These are phyloP conservation scores for Sutorius eximius DNA, from an alignment of 1,284 basidiomycete species.

Conservation along the genomic window DNA sequence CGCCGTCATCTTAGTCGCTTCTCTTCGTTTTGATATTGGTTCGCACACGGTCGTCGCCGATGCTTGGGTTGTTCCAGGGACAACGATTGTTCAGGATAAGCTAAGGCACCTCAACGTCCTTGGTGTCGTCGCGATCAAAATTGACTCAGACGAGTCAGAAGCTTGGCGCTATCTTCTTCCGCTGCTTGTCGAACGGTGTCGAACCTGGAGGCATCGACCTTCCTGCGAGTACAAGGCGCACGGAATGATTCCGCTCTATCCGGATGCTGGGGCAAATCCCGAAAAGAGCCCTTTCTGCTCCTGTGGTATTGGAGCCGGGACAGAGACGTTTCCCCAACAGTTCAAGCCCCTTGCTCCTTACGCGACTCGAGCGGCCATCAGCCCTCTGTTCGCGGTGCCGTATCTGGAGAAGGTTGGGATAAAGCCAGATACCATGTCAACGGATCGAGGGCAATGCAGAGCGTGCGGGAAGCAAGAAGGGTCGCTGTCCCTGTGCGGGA, in stretches of 20 bases:
- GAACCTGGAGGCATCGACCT: slow-evolving; percentile 48
- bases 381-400: slow-evolving; percentile 48
- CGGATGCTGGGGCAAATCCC: slow-evolving; percentile 24
- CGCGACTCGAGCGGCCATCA: slow-evolving; percentile 48
- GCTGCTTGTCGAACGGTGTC: slow-evolving; percentile 49
- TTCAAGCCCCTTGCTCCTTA: slow-evolving; percentile 36
- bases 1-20: slow-evolving; percentile 41
- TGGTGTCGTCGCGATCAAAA: slow-evolving; percentile 14
- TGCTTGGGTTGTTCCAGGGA: slow-evolving; percentile 42
- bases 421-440: background rate
- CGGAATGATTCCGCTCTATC: slow-evolving; percentile 35
- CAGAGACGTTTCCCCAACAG: slow-evolving; percentile 28
- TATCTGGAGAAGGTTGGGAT: slow-evolving; percentile 41
- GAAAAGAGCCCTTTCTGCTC: slow-evolving; percentile 43
- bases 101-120: slow-evolving; percentile 3
- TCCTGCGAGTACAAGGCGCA: slow-evolving; percentile 45
- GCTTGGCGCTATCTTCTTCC: slow-evolving; percentile 52
- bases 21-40: slow-evolving; percentile 44
- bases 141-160: slow-evolving; percentile 31
- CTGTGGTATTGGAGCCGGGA: slow-evolving; percentile 47
- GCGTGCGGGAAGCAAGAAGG: slow-evolving; percentile 33
- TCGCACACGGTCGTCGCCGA: slow-evolving; percentile 48
- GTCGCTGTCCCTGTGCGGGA: slow-evolving; percentile 30
- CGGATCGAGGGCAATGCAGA: slow-evolving; percentile 16
- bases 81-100: slow-evolving; percentile 1